Evolutionary conservation across 345 rosid species (phyloP), one percentile per base, ranked within the genome.

Genomic region (Sisymbrium altissimum): DNA sequence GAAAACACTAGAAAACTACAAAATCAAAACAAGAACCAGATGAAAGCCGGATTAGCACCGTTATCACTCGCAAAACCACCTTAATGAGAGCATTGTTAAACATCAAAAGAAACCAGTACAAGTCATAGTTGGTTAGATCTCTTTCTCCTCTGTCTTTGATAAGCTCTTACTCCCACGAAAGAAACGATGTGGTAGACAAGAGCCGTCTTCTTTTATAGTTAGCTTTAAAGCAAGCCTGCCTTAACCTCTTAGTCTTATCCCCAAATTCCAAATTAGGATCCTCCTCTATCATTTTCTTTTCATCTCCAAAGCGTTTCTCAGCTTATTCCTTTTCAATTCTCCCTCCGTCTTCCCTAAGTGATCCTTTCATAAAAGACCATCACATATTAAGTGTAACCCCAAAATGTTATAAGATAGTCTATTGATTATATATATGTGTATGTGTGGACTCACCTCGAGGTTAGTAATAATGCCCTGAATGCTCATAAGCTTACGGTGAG

Each of bases 211-310:
- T 80, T 82, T 91, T 93, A 84, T 89, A 88, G 48, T 86, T 89
- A 0, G 92, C 94, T 76, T 93, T 93, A 54, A 93, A 93, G 59
- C 90, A 89, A 1, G 94, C 89, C 65, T 91, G 97, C 29, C 97
- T 82, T 3, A 93, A 77, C 80, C 82, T 83, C 79, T 88, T 93
- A 0, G 96, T 91, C 25, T 73, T 81, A 18, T 71, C 80, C 12
- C 81, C 82, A 30, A 93, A 81, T 21, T 84, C 74, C 78, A 77
- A 18, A 33, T 91, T 87, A 0, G 96, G 98, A 45, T 45, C 14
- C 25, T 85, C 84, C 66, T 93, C 96, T 13, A 93, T 60, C 74
- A 75, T 38, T 74, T 54, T 85, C 86, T 64, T 86, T 76, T 93
- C 94, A 79, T 57, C 72, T 76, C 82, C 4, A 93, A n/a, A 4